Conservation (phyloP, 257 asterid species). For the Przewalskia tangutica region DNA sequence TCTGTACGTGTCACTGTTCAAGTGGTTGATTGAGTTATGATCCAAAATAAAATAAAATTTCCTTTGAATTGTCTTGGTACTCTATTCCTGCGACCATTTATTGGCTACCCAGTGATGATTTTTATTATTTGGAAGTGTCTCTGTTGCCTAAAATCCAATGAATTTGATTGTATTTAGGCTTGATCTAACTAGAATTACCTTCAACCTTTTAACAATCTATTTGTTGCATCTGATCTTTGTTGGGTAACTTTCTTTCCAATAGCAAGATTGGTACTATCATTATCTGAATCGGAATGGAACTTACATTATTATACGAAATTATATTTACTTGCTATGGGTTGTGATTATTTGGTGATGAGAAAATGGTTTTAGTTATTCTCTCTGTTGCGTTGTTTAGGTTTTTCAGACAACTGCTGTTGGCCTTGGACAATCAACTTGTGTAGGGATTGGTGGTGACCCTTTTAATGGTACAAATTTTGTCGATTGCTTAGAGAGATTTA, state of each 20-base stretch:
- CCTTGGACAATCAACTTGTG: constrained; percentile 95
- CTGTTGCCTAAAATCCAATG: not conserved
- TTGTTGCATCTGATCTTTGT: not conserved
- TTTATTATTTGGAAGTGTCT: not conserved
- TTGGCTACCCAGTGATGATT: not conserved
- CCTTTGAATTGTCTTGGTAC: not conserved
- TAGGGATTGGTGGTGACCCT: constrained; percentile 98
- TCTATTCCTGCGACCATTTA: not conserved
- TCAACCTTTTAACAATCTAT: not conserved
- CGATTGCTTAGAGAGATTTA: constrained; percentile 81
- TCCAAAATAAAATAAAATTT: not conserved
- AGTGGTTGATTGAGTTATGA: not conserved
- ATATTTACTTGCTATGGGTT: not conserved
- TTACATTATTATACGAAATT: not conserved
- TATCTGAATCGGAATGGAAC: not conserved
- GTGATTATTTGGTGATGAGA: not conserved
- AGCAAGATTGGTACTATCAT: not conserved
- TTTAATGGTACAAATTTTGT: constrained; percentile 97
- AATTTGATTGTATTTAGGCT: not conserved
- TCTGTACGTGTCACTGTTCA: not conserved
- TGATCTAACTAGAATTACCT: not conserved
- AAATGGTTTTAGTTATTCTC: not conserved
- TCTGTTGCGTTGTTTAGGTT: constrained; percentile 39
- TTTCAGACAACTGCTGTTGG: constrained; percentile 99
- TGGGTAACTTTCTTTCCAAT: not conserved